Conservation (phyloP, 2,329 filamentous ascomycete genomes). For the Xylogone sp. region DNA sequence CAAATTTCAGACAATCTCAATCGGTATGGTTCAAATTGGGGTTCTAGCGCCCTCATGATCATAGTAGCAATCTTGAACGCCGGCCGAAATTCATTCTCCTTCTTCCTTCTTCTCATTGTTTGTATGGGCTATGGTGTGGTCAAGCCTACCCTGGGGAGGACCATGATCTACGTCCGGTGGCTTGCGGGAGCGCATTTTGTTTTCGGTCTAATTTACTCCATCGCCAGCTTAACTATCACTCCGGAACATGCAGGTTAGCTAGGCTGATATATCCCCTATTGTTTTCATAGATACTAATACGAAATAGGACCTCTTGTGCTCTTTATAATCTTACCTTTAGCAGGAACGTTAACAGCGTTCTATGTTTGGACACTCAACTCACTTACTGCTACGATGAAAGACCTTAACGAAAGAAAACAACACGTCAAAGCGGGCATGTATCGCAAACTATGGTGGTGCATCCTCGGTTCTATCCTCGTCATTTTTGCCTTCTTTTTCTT, state of each 20-base stretch:
- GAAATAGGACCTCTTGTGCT: constrained; percentile 75
- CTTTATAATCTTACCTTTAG: constrained; percentile 87
- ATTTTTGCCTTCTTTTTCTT: constrained; percentile 99
- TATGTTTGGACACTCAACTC: constrained; percentile 99
- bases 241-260: constrained; percentile 73
- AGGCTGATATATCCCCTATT: neutral
- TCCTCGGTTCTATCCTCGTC: constrained; percentile 84
- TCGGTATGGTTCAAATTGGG: constrained; percentile 76
- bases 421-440: constrained; percentile 94
- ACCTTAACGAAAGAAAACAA: constrained; percentile 91
- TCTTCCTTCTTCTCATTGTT: constrained; percentile 95
- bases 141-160: constrained; percentile 84
- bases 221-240: constrained; percentile 83
- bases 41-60: constrained; percentile 82
- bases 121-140: constrained; percentile 99
- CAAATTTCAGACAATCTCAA: constrained; percentile 75
- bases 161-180: constrained; percentile 91
- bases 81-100: constrained; percentile 93
- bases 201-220: constrained; percentile 89
- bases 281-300: constrained; percentile 6
- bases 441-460: constrained; percentile 97
- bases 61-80: constrained; percentile 92
- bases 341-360: constrained; percentile 89
- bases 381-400: constrained; percentile 90
- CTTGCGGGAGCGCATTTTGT: constrained; percentile 90